A percentile compares a stretch with the other conserved stretches of the same genome.
phyloP scores from a whole-genome alignment of 805 yeast genomes.

The Cyberlindnera euphorbiae region DNA sequence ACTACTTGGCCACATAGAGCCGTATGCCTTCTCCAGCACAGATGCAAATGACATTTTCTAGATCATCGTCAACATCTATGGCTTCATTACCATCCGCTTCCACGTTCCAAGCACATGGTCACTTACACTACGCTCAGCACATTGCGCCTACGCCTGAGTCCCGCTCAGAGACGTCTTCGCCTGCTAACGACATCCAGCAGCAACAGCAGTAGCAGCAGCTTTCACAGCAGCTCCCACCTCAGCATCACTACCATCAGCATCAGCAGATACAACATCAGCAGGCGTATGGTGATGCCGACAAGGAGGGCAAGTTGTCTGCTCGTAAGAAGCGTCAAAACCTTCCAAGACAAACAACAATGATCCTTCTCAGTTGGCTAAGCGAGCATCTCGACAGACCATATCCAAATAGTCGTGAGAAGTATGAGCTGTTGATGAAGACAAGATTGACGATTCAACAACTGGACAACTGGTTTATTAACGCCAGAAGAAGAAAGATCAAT shows the following conservation, averaged over 20 bases:
- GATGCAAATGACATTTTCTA: no score
- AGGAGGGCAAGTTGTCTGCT: conserved; percentile 8
- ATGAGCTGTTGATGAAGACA: conserved; percentile 61
- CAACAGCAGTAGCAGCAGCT: no score
- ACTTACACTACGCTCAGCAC: neutral
- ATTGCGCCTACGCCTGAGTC: conserved; percentile 14
- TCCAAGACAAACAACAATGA: conserved; percentile 72
- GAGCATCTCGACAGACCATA: conserved; percentile 76
- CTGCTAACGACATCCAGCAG: conserved; percentile 4
- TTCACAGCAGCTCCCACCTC: no score
- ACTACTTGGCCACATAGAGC: conserved; percentile 7
- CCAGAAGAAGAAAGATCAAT: conserved; percentile 65
- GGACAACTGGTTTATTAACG: conserved; percentile 85
- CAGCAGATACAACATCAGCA: no score
- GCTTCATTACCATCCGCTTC: no score
- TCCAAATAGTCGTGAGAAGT: conserved; percentile 76
- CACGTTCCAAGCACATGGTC: no score
- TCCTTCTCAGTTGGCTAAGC: conserved; percentile 66
- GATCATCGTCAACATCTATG: no score
- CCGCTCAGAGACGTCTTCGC: conserved; percentile 12
- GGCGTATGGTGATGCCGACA: conserved; percentile 2
- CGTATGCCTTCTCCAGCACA: conserved; percentile 8
- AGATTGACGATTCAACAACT: conserved; percentile 78
- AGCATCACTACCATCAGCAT: no score
- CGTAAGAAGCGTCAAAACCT: conserved; percentile 60